These are phyloP conservation scores for Stylonectria norvegica DNA, from an alignment of 2,329 filamentous ascomycete genomes.

Conservation along the genomic window DNA sequence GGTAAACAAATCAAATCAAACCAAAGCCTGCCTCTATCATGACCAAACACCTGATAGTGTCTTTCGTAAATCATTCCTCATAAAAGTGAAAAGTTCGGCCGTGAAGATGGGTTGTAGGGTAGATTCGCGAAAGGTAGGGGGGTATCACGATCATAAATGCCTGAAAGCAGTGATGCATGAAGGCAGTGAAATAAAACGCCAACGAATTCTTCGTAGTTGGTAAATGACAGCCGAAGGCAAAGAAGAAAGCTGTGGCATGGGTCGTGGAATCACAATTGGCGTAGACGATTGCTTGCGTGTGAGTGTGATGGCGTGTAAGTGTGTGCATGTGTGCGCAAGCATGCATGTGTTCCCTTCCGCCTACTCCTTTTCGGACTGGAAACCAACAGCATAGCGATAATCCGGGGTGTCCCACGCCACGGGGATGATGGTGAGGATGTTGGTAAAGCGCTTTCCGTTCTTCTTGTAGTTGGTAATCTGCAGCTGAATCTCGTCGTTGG, in stretches of 20 bases:
- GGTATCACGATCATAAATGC: not conserved
- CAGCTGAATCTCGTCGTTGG: slow-evolving; percentile 45
- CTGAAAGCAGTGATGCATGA: not conserved
- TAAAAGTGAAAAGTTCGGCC: not conserved
- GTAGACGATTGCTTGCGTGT: no score
- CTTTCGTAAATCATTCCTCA: no score
- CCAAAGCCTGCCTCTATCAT: not conserved
- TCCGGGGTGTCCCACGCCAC: slow-evolving; percentile 63
- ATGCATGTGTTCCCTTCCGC: no score
- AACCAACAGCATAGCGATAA: slow-evolving; percentile 74
- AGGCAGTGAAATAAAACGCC: not conserved
- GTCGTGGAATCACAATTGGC: no score
- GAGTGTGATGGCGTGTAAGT: no score
- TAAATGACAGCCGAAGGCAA: no score
- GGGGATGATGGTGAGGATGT: slow-evolving; percentile 81
- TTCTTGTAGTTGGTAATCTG: slow-evolving; percentile 76
- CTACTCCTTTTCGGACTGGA: slow-evolving; percentile 65
- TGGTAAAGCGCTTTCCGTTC: slow-evolving; percentile 75
- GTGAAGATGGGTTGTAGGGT: no score
- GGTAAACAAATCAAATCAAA: no score
- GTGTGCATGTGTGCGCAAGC: no score
- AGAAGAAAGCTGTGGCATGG: no score
- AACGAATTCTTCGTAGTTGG: no score
- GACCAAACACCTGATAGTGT: slow-evolving; percentile 1
- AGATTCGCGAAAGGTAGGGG: no score